Evolutionary conservation across 495 filamentous ascomycete genomes (phyloP).

Genomic region (Durotheca rogersii): DNA sequence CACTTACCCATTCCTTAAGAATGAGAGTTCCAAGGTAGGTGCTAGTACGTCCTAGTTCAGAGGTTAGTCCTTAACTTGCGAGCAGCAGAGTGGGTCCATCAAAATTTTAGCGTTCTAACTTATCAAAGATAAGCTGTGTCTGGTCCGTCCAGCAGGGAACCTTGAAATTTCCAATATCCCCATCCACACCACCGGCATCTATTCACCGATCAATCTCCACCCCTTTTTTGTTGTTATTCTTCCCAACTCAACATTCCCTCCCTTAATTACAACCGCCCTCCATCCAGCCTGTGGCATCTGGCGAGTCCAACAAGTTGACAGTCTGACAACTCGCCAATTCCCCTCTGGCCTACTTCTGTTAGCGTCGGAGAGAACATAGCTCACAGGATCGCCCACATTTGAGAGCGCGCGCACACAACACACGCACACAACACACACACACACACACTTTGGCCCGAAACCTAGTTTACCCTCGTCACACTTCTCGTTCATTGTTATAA

Average conservation of each 20-base stretch:
- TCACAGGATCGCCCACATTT: too few species aligned
- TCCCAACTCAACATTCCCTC: slow-evolving; percentile 10
- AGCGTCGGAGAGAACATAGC: background rate
- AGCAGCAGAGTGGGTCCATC: slow-evolving; percentile 17
- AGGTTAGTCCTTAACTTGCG: slow-evolving; percentile 16
- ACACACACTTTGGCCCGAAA: too few species aligned
- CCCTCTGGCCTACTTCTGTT: background rate
- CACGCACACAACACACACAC: too few species aligned
- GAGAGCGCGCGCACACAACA: too few species aligned
- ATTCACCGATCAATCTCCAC: slow-evolving; percentile 22
- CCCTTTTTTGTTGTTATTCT: background rate
- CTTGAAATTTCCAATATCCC: slow-evolving; percentile 12
- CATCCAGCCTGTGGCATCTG: slow-evolving; percentile 1
- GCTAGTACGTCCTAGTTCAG: too few species aligned
- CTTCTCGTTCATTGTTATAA: too few species aligned
- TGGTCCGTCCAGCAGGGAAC: background rate
- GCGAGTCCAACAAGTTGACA: too few species aligned
- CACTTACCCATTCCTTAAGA: too few species aligned
- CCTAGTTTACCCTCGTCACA: too few species aligned
- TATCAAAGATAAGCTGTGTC: too few species aligned
- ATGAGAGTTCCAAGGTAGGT: too few species aligned
- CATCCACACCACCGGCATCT: slow-evolving; percentile 7
- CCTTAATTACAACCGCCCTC: background rate
- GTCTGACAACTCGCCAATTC: background rate
- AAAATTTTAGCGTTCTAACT: too few species aligned